Base-by-base conservation (phyloP, 768 basidiomycete genomes). In the Amylocystis lapponica region DNA sequence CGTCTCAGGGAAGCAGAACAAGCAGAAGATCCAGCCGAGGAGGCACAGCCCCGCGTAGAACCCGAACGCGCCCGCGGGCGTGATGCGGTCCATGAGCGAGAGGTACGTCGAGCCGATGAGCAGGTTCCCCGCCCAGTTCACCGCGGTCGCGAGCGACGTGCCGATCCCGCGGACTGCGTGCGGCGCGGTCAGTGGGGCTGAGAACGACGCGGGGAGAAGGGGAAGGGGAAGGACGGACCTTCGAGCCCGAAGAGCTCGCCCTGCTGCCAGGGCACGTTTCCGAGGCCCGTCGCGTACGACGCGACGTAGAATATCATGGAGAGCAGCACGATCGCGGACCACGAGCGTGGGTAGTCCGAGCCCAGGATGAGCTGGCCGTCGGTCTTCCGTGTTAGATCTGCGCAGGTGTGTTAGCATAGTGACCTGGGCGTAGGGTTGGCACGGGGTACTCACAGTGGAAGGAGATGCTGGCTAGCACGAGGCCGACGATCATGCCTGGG, bases 201-300 rank as follows among this genome's bases (percentile, higher is more conserved):
- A 3, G 43, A 36, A 11, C 20, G 16, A 16, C 14, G 13, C 17
- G 29, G 2, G 23, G 27, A n/a, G 22, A 23, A 19, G 16, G 22
- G 25, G 20, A 37, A 26, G 17, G 12, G 6, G 19, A n/a, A 31
- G 31, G 17, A 58, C 63, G 22, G 31, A 77, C 80, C 79, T 70
- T 88, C 84, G 29, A 90, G 73, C 16, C 73, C 69, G 64, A 91
- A 91, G 10, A 92, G 71, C 57, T 90, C 88, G 33, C 86, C 86
- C 60, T 89, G 88, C 54, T 88, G 86, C 88, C 88, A 90, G 0
- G 88, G 88, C 2, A 88, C 79, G 53, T 86, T 86, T 1, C 86
- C 86, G 13, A 88, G 64, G 4, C 86, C 83, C 2, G 76, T 83
- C 0, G 86, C 89, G 55, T 91, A 92, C 9, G 82, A 82, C 1